Evolutionary conservation across 306 rosid genomes (phyloP).

Genomic region (Hylodesmum podocarpum): DNA sequence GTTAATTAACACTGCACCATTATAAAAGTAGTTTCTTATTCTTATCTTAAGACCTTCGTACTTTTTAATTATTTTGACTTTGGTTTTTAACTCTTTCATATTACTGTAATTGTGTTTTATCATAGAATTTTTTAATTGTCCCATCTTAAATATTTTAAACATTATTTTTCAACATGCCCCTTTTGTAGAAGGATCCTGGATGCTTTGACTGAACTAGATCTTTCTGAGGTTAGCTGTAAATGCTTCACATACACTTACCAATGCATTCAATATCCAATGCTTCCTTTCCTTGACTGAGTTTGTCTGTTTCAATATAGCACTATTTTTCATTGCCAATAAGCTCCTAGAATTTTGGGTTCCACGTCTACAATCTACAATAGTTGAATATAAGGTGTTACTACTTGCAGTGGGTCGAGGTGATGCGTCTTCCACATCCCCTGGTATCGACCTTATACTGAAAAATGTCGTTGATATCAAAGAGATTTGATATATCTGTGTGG

Average conservation of each 20-base stretch:
- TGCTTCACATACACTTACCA: constrained; percentile 11
- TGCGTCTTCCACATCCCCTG: no score
- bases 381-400: constrained; percentile 23
- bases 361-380: neutral
- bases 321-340: constrained; percentile 12
- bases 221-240: constrained; percentile 78
- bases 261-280: constrained; percentile 10
- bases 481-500: no score
- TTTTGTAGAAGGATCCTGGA: constrained; percentile 97
- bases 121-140: neutral
- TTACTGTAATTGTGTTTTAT: constrained; percentile 12
- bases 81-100: neutral
- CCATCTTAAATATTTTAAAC: constrained; percentile 26
- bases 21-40: constrained; percentile 7
- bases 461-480: no score
- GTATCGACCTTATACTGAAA: no score
- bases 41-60: neutral
- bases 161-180: constrained; percentile 73
- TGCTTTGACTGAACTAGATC: constrained; percentile 91
- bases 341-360: neutral
- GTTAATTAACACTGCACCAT: constrained; percentile 3
- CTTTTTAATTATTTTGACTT: neutral
- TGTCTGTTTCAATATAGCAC: constrained; percentile 7
- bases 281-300: constrained; percentile 12
- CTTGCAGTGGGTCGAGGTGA: no score